These are phyloP conservation scores for Hibiscus syriacus DNA, from an alignment of 345 rosid species.

Conservation along the genomic window DNA sequence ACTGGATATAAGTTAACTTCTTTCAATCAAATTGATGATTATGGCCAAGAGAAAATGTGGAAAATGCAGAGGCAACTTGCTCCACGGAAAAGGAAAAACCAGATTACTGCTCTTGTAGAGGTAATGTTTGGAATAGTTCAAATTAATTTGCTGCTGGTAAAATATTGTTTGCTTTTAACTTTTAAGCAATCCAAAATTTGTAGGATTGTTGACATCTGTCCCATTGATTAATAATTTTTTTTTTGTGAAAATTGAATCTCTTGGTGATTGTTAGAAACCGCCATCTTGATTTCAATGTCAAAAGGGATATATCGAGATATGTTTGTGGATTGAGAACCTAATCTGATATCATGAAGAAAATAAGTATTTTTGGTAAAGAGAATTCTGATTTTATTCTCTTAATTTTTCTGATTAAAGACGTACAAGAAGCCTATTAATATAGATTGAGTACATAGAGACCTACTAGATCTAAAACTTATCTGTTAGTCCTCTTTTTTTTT, in stretches of 20 bases:
- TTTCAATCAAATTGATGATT: slow-evolving; percentile 94
- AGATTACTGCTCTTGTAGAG: slow-evolving; percentile 85
- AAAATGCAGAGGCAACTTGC: slow-evolving; percentile 84
- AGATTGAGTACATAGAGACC: no score
- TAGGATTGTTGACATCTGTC: not conserved
- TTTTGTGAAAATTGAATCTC: not conserved
- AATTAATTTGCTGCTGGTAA: not conserved
- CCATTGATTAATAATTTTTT: not conserved
- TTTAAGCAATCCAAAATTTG: not conserved
- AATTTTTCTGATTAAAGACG: no score
- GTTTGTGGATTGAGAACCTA: no score
- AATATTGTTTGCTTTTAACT: not conserved
- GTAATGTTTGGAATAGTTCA: slow-evolving; percentile 5
- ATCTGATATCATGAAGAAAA: no score
- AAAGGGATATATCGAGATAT: not conserved
- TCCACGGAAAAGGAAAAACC: slow-evolving; percentile 88
- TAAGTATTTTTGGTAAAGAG: no score
- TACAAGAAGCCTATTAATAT: no score
- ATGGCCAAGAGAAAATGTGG: slow-evolving; percentile 97
- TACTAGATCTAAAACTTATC: no score
- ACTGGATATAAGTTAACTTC: slow-evolving; percentile 87
- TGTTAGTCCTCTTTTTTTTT: no score
- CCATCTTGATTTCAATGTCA: not conserved
- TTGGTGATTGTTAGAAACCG: not conserved
- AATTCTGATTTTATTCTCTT: no score